Evolutionary conservation across 2,329 filamentous ascomycete genomes (phyloP).

Genomic region (Chalara sp.): DNA sequence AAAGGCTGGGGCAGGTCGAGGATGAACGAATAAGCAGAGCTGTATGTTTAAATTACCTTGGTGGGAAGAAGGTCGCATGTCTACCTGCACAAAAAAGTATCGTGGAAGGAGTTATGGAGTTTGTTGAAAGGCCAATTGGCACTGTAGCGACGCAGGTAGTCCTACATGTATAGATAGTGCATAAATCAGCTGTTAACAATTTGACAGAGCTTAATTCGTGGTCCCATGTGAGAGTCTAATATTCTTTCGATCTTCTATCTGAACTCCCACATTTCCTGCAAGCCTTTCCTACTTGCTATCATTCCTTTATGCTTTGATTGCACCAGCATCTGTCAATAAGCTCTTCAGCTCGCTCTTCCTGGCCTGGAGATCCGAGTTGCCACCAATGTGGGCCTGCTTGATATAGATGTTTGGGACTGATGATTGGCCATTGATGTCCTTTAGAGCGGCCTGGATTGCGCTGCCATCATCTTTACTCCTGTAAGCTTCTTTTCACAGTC

Average conservation of each 20-base stretch:
- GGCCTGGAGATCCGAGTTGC: conserved; percentile 81
- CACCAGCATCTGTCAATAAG: conserved; percentile 58
- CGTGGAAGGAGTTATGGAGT: conserved; percentile 78
- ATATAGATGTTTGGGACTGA: conserved; percentile 98
- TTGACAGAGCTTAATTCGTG: no score
- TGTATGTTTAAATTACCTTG: conserved; percentile 87
- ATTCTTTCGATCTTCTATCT: no score
- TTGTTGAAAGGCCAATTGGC: conserved; percentile 82
- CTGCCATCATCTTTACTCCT: conserved; percentile 62
- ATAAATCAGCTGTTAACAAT: not conserved
- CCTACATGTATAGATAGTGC: conserved; percentile 7
- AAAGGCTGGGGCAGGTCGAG: conserved; percentile 61
- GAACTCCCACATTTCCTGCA: no score
- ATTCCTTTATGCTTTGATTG: conserved; percentile 29
- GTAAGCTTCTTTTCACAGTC: conserved; percentile 7
- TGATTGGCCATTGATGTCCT: conserved; percentile 72
- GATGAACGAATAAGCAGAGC: conserved; percentile 78
- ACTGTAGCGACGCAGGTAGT: conserved; percentile 74
- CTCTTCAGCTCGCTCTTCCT: conserved; percentile 57
- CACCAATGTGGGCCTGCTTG: conserved; percentile 82
- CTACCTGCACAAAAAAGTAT: conserved; percentile 75
- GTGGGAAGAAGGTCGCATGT: conserved; percentile 79
- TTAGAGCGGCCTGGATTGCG: conserved; percentile 76
- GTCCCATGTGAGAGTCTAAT: no score
- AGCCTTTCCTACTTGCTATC: no score